Conservation (phyloP, 1,284 basidiomycete genomes). For the Tremellales sp. region DNA sequence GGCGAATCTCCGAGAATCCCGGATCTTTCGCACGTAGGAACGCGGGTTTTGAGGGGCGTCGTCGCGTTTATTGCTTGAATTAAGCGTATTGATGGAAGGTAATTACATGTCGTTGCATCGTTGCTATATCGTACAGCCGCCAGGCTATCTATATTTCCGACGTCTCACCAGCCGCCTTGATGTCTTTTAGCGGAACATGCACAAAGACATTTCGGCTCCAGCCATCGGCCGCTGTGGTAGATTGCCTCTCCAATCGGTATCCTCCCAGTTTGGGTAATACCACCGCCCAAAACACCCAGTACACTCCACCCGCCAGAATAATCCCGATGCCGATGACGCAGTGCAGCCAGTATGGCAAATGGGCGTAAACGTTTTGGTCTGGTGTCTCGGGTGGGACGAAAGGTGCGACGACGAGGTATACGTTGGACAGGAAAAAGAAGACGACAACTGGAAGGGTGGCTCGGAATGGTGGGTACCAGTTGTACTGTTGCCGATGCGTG, state of each 20-base stretch:
- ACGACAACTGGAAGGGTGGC: slow-evolving; percentile 42
- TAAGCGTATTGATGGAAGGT: too few relatives aligned
- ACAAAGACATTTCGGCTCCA: background rate
- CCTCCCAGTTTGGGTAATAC: slow-evolving; percentile 38
- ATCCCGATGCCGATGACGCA: background rate
- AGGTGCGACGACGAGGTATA: slow-evolving; percentile 54
- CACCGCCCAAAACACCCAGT: slow-evolving; percentile 46
- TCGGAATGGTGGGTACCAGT: slow-evolving; percentile 43
- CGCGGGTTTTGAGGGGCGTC: too few relatives aligned
- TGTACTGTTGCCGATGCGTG: slow-evolving; percentile 40
- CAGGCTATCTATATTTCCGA: too few relatives aligned
- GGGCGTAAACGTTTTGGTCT: background rate
- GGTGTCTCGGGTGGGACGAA: slow-evolving; percentile 46
- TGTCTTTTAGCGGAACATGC: background rate
- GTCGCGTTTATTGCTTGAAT: too few relatives aligned
- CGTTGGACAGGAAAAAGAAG: slow-evolving; percentile 48
- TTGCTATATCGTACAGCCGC: too few relatives aligned
- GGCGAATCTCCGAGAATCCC: too few relatives aligned
- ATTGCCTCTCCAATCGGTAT: slow-evolving; percentile 29
- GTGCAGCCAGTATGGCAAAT: background rate
- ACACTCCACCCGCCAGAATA: slow-evolving; percentile 23
- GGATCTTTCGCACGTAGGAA: too few relatives aligned
- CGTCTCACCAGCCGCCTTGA: too few relatives aligned
- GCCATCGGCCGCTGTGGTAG: background rate
- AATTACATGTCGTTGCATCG: too few relatives aligned